Conservation (phyloP, 176 grass and related monocot genomes). For the Guadua angustifolia region DNA sequence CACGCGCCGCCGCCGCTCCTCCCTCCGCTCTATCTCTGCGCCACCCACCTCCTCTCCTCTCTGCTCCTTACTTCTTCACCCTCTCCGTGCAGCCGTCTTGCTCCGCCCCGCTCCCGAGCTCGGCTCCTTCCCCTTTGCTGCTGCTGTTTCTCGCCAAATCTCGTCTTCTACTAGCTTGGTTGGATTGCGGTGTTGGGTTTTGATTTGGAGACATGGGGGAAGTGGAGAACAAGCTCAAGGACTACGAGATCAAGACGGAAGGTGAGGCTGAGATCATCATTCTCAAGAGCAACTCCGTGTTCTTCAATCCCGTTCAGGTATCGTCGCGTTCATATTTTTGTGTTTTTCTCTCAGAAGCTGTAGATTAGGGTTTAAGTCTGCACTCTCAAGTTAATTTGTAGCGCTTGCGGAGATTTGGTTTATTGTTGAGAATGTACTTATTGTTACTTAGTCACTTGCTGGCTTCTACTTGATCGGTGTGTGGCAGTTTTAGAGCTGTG, state of each 20-base stretch:
- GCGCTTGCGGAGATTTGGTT: neutral
- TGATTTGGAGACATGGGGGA: constrained; percentile 60
- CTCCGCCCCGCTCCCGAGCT: neutral
- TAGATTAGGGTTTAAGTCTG: constrained; percentile 14
- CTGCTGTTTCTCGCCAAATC: neutral
- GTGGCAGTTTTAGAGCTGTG: neutral
- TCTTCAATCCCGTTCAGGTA: constrained; percentile 93
- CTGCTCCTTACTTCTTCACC: neutral
- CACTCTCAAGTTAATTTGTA: constrained; percentile 27
- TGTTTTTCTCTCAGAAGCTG: neutral
- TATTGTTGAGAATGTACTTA: neutral
- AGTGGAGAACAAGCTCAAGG: constrained; percentile 59
- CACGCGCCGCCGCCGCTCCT: neutral
- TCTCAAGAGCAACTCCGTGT: constrained; percentile 73
- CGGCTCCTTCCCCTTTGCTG: neutral
- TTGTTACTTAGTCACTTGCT: neutral
- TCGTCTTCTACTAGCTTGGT: neutral
- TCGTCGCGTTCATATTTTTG: neutral
- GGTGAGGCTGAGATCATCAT: constrained; percentile 93
- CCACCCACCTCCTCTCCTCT: neutral
- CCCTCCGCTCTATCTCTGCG: neutral
- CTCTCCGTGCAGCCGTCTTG: neutral
- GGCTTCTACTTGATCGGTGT: neutral
- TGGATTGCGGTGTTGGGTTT: constrained; percentile 1
- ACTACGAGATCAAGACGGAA: constrained; percentile 74